These are phyloP conservation scores for Sporisorium graminicola DNA, from an alignment of 1,284 basidiomycete genomes.

Conservation along the genomic window DNA sequence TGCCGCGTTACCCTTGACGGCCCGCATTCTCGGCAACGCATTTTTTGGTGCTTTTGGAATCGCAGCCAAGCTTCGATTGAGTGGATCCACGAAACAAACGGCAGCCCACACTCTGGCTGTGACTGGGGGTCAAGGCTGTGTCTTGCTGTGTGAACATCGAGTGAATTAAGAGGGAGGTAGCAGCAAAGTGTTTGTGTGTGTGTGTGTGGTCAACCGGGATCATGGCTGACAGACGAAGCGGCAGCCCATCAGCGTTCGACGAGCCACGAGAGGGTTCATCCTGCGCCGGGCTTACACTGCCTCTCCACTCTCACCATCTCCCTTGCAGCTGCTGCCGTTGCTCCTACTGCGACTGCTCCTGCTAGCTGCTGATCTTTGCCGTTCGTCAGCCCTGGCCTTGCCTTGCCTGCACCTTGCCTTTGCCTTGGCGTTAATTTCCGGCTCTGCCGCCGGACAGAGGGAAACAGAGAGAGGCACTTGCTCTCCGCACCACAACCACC, in stretches of 20 bases:
- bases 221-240: neutral
- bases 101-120: neutral
- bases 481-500: conserved; percentile 4
- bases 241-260: neutral
- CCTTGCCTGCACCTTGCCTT: conserved; percentile 4
- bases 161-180: neutral
- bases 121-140: conserved; percentile 1
- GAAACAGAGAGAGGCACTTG: neutral
- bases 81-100: neutral
- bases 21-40: conserved; percentile 8
- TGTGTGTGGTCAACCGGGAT: neutral
- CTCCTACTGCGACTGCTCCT: neutral
- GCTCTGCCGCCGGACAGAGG: conserved; percentile 11
- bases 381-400: conserved; percentile 6
- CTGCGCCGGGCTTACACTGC: conserved; percentile 2
- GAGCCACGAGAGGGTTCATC: neutral
- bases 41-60: neutral
- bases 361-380: neutral
- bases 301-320: neutral
- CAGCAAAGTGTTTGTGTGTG: neutral
- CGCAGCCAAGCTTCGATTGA: neutral
- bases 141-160: neutral
- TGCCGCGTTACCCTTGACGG: neutral
- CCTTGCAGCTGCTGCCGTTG: neutral
- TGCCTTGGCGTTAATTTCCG: conserved; percentile 7